Percentiles rank a stretch among this genome's conserved stretches.
phyloP scores from a whole-genome alignment of 2,329 filamentous ascomycete species.

The Aspergillus versicolor region DNA sequence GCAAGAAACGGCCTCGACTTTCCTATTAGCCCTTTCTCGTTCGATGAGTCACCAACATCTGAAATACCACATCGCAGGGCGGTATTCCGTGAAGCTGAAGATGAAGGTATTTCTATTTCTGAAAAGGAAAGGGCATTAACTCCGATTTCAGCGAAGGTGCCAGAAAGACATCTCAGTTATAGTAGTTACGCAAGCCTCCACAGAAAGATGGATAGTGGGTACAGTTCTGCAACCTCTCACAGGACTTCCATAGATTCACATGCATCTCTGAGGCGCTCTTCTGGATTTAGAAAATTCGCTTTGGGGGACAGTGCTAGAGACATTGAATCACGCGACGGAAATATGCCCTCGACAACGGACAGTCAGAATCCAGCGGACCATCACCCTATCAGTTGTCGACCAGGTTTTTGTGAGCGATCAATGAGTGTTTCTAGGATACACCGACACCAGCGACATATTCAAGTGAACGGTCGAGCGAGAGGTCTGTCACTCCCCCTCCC shows the following conservation, averaged over 20 bases:
- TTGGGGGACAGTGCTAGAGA: slow-evolving; percentile 16
- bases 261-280: slow-evolving; percentile 13
- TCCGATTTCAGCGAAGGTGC: slow-evolving; percentile 15
- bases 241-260: slow-evolving; percentile 29
- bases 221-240: slow-evolving; percentile 37
- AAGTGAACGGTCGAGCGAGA: slow-evolving; percentile 6
- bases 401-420: slow-evolving; percentile 16
- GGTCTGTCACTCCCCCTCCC: slow-evolving; percentile 13
- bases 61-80: slow-evolving; percentile 8
- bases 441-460: slow-evolving; percentile 10
- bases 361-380: slow-evolving; percentile 17
- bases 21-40: slow-evolving; percentile 35
- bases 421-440: slow-evolving; percentile 15
- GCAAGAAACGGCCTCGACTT: slow-evolving; percentile 23
- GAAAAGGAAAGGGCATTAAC: slow-evolving; percentile 21
- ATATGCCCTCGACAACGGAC: not conserved
- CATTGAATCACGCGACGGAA: slow-evolving; percentile 2
- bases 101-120: slow-evolving; percentile 17
- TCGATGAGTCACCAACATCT: slow-evolving; percentile 32
- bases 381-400: slow-evolving; percentile 17
- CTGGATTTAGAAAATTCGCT: slow-evolving; percentile 15
- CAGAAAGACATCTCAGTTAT: slow-evolving; percentile 11
- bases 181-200: slow-evolving; percentile 24
- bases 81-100: slow-evolving; percentile 17
- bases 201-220: slow-evolving; percentile 39